These are phyloP conservation scores for Physcomitrellopsis africana DNA, from an alignment of 225 moss, liverwort and hornwort species.

Conservation along the genomic window DNA sequence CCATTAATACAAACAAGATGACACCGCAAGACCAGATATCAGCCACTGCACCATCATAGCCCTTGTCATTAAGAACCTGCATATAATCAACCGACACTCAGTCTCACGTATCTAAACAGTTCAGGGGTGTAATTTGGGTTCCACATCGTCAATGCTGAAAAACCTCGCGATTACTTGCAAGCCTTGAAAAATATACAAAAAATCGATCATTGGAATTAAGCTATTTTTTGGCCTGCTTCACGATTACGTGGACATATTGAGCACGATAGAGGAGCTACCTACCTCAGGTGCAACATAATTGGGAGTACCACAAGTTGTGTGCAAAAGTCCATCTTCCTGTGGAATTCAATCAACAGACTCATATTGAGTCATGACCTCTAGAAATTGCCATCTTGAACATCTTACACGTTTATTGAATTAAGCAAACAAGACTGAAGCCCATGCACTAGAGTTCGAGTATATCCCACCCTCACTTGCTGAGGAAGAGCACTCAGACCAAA, in stretches of 20 bases:
- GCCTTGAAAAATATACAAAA: not conserved
- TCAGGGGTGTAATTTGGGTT: not conserved
- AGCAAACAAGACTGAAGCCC: conserved; percentile 29
- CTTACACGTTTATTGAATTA: conserved; percentile 14
- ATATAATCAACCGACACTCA: conserved; percentile 59
- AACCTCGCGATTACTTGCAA: conserved; percentile 13
- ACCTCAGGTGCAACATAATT: conserved; percentile 99
- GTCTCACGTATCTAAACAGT: conserved; percentile 35
- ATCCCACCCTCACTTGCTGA: conserved; percentile 92
- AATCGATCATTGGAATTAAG: not conserved
- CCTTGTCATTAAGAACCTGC: conserved; percentile 98
- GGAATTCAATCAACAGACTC: conserved; percentile 40
- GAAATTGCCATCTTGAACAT: conserved; percentile 29
- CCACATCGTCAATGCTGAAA: not conserved
- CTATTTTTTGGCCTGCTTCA: conserved; percentile 7
- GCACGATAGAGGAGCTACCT: conserved; percentile 17
- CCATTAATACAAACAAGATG: conserved; percentile 96
- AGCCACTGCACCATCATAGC: conserved; percentile 99
- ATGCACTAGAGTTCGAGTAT: conserved; percentile 28
- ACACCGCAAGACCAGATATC: conserved; percentile 99
- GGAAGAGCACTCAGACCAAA: conserved; percentile 98
- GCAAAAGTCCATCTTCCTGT: conserved; percentile 97
- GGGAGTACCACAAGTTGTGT: conserved; percentile 98
- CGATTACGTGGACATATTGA: conserved; percentile 2
- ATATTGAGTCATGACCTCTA: conserved; percentile 45